Evolutionary conservation across 306 rosid genomes (phyloP).

Genomic region (Pyrus betulifolia): DNA sequence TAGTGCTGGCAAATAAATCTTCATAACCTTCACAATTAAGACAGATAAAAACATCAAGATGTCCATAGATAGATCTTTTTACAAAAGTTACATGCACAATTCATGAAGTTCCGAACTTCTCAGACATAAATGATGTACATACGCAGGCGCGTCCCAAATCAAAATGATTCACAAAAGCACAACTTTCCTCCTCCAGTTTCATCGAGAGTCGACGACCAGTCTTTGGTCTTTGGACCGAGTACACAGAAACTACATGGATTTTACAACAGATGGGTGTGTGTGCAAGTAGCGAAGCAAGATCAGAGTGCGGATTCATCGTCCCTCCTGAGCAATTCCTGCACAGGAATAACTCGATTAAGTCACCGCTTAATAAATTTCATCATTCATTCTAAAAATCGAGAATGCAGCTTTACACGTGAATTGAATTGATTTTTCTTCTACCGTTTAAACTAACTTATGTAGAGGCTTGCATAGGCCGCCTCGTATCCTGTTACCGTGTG

Average conservation of each 20-base stretch:
- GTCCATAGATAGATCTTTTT: background rate
- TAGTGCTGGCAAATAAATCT: no score
- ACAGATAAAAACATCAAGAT: background rate
- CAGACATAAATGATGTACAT: background rate
- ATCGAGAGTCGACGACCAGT: background rate
- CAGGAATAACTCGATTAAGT: constrained; percentile 10
- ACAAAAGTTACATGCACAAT: background rate
- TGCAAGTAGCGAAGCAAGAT: constrained; percentile 14
- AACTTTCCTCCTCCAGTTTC: constrained; percentile 3
- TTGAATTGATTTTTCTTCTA: no score
- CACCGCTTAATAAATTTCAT: background rate
- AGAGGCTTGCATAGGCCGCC: background rate
- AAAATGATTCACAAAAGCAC: background rate
- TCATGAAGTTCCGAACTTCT: background rate
- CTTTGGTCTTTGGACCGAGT: background rate
- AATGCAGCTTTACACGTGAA: background rate
- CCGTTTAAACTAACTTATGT: background rate
- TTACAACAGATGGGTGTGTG: constrained; percentile 15
- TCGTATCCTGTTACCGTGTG: background rate
- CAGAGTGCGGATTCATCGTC: constrained; percentile 40
- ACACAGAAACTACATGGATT: background rate
- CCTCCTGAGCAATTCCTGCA: constrained; percentile 62
- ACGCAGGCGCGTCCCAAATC: background rate
- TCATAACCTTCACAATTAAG: background rate
- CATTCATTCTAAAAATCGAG: background rate